A percentile compares a stretch with the other conserved stretches of the same genome.
These are phyloP conservation scores for Moringa oleifera DNA, from an alignment of 345 rosid genomes.

Conservation along the genomic window DNA sequence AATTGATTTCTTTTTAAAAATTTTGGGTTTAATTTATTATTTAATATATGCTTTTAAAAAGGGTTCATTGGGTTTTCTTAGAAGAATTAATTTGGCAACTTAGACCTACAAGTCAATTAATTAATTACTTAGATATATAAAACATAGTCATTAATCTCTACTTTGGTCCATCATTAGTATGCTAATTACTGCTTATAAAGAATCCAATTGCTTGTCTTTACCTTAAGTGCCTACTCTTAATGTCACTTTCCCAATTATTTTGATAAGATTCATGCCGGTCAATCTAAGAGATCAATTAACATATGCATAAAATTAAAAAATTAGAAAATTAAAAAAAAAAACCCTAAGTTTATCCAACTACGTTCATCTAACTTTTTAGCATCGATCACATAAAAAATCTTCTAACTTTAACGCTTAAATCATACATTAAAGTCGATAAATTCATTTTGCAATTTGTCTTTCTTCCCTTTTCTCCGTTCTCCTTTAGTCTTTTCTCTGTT, in stretches of 20 bases:
- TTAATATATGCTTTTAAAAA: no score
- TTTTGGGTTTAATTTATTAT: no score
- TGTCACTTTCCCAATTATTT: slow-evolving; percentile 20
- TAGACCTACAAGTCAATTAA: no score
- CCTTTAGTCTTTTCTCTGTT: slow-evolving; percentile 6
- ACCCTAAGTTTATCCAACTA: slow-evolving; percentile 9
- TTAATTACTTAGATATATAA: no score
- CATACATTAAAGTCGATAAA: slow-evolving; percentile 8
- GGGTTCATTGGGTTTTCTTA: no score
- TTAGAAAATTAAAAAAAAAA: no score
- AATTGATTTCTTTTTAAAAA: no score
- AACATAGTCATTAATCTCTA: no score
- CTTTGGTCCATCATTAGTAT: no score
- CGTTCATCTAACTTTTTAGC: slow-evolving; percentile 18
- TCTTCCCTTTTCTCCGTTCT: slow-evolving; percentile 10
- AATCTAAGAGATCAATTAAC: neutral
- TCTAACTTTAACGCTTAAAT: slow-evolving; percentile 17
- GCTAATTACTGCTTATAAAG: no score
- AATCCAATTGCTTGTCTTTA: slow-evolving; percentile 3
- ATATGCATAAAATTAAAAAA: neutral
- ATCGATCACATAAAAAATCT: neutral
- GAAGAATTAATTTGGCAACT: no score
- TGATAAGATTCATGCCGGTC: neutral
- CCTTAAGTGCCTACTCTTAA: slow-evolving; percentile 5
- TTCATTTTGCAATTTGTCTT: slow-evolving; percentile 29